Evolutionary conservation across 2,329 filamentous ascomycete genomes (phyloP), one percentile per base, ranked within the genome.

Genomic region (Periconia sp.): DNA sequence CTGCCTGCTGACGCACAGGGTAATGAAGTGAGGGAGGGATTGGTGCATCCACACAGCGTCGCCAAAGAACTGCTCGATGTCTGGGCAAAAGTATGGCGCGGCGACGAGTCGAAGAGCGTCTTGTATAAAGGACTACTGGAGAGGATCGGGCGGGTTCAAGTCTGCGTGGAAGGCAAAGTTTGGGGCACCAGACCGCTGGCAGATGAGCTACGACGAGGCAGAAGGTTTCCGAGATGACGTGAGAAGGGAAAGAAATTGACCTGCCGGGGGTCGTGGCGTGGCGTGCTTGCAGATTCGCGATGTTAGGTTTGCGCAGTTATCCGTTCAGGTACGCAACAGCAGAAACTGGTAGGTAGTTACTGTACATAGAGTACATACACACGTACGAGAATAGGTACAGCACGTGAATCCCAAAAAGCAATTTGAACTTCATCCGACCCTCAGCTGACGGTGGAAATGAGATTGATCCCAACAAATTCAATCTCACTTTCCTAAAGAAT

Each of bases 61-160:
- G 64, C 64, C 11, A 54, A 49, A 35, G 64, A 71, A 40, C 58
- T 73, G 6, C 53, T 70, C 2, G 60, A 67, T 40, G 64, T 73
- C 20, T 73, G 70, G 70, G 62, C 66, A 31, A 65, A 60, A 43
- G 65, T 73, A 2, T 73, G 71, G 71, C 50, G 58, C 23, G 64
- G 59, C 3, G 63, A 65, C n/a, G 62, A 64, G 14, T 62, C 57
- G 44, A 66, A 65, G 45, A 64, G 64, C 15, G 48, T 51, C 7
- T 52, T 64, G 15, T 71, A 71, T 40, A 59, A 59, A 17, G 47
- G 56, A 0, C 45, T 73, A 41, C 54, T 73, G 2, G 63, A 69
- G 50, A 60, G 59, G 47, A 69, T 73, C 46, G 59, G 59, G 45
- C 58, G 53, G 48, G 70, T 73, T 10, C 53, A 61, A 33, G 54